Conservation (phyloP, 2,329 filamentous ascomycete species). For the Aspergillus tamarii region DNA sequence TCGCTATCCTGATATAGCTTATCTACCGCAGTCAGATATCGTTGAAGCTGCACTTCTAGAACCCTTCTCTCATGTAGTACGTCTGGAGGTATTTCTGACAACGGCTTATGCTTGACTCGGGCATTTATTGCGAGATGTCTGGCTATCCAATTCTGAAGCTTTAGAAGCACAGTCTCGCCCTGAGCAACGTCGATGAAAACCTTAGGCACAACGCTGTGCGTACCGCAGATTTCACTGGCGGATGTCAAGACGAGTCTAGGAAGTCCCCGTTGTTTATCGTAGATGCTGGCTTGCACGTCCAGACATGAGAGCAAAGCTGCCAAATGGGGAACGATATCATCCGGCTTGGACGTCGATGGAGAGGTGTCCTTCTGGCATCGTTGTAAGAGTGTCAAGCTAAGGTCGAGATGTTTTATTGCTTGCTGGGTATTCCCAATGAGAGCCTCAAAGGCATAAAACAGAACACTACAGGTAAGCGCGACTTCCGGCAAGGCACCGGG, state of each 20-base stretch:
- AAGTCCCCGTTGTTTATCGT: conserved; percentile 12
- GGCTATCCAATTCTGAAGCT: conserved; percentile 27
- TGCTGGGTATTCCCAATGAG: conserved; percentile 25
- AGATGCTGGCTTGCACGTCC: conserved; percentile 29
- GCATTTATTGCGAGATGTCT: conserved; percentile 22
- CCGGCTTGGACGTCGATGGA: background rate
- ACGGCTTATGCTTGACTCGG: conserved; percentile 9
- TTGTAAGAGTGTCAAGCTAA: conserved; percentile 25
- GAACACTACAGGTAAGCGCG: conserved; percentile 29
- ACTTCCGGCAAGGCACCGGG: conserved; percentile 22
- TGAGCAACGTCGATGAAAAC: conserved; percentile 10
- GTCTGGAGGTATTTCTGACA: conserved; percentile 7
- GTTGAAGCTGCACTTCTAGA: conserved; percentile 14
- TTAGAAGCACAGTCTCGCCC: conserved; percentile 20
- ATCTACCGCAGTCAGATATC: conserved; percentile 2
- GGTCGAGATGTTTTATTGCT: conserved; percentile 30
- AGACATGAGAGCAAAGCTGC: conserved; percentile 19
- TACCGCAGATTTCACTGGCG: background rate
- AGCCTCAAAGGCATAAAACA: conserved; percentile 31
- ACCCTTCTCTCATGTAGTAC: conserved; percentile 15
- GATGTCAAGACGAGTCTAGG: conserved; percentile 19
- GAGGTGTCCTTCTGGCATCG: conserved; percentile 11
- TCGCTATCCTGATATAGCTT: background rate
- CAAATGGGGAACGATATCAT: conserved; percentile 21
- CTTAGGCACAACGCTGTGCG: conserved; percentile 5